Conservation (phyloP, 805 yeast species). For the Candida ovalis region DNA sequence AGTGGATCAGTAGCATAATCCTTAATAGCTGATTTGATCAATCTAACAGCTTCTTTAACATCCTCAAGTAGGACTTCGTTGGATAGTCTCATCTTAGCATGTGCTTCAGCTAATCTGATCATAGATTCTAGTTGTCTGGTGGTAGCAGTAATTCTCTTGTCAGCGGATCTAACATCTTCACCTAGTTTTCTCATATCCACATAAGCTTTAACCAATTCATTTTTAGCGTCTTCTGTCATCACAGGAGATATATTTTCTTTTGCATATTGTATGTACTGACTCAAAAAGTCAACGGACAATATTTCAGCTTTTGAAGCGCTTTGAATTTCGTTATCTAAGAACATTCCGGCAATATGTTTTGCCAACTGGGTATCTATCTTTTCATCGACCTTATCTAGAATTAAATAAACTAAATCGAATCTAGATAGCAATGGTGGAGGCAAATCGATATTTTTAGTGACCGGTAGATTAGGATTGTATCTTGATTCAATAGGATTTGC, state of each 20-base stretch:
- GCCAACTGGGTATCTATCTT: conserved; percentile 82
- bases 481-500: conserved; percentile 97
- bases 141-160: conserved; percentile 93
- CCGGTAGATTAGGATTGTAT: conserved; percentile 92
- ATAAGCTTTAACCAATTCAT: conserved; percentile 79
- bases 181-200: conserved; percentile 94
- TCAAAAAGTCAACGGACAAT: conserved; percentile 81
- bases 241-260: conserved; percentile 80
- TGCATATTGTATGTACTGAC: conserved; percentile 91
- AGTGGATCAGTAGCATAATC: conserved; percentile 98
- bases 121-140: conserved; percentile 95
- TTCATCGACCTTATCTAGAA: conserved; percentile 90
- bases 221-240: conserved; percentile 75
- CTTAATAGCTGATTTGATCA: conserved; percentile 90
- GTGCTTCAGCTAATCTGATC: conserved; percentile 94
- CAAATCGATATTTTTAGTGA: conserved; percentile 89
- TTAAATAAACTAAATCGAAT: conserved; percentile 89
- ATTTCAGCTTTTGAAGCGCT: conserved; percentile 65
- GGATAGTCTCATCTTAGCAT: conserved; percentile 91
- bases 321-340: conserved; percentile 80
- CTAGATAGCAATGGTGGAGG: conserved; percentile 96
- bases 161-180: conserved; percentile 82
- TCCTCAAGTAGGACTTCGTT: conserved; percentile 68
- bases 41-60: conserved; percentile 89
- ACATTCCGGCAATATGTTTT: conserved; percentile 84